Percentiles rank a stretch among this genome's conserved stretches.
Conservation (phyloP, 2,329 filamentous ascomycete genomes). For the Emmonsia crescens region DNA sequence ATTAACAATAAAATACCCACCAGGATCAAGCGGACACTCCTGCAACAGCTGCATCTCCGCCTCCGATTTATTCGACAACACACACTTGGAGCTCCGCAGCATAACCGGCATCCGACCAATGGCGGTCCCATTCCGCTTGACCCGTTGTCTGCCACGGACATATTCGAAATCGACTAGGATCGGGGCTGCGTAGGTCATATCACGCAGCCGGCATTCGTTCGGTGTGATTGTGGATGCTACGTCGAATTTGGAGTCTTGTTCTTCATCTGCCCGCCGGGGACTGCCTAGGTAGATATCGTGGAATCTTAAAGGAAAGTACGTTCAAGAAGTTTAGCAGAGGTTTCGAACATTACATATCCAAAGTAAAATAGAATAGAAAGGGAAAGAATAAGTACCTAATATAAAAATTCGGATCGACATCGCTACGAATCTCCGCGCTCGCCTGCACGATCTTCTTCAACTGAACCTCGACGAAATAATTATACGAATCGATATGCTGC, state of each 20-base stretch:
- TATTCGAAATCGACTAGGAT: slow-evolving; percentile 91
- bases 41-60: slow-evolving; percentile 83
- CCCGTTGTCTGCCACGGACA: slow-evolving; percentile 66
- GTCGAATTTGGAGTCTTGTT: slow-evolving; percentile 41
- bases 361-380: background rate
- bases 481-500: slow-evolving; percentile 97
- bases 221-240: slow-evolving; percentile 58
- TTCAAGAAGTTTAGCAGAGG: background rate
- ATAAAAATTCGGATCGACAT: slow-evolving; percentile 86
- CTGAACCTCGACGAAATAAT: slow-evolving; percentile 94
- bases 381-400: slow-evolving; percentile 47
- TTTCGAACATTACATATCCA: background rate
- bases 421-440: slow-evolving; percentile 78
- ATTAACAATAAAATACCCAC: slow-evolving; percentile 95
- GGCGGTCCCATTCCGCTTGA: slow-evolving; percentile 60
- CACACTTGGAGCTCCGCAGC: slow-evolving; percentile 90
- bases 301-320: slow-evolving; percentile 37
- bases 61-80: slow-evolving; percentile 72
- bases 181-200: slow-evolving; percentile 95
- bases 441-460: slow-evolving; percentile 94
- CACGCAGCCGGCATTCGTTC: slow-evolving; percentile 90
- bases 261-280: slow-evolving; percentile 68
- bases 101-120: slow-evolving; percentile 93
- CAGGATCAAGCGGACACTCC: slow-evolving; percentile 90
- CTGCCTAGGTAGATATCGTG: slow-evolving; percentile 79